Percentiles rank a stretch among this genome's conserved stretches.
Conservation (phyloP, 495 filamentous ascomycete species). For the Aspergillus haitiensis region DNA sequence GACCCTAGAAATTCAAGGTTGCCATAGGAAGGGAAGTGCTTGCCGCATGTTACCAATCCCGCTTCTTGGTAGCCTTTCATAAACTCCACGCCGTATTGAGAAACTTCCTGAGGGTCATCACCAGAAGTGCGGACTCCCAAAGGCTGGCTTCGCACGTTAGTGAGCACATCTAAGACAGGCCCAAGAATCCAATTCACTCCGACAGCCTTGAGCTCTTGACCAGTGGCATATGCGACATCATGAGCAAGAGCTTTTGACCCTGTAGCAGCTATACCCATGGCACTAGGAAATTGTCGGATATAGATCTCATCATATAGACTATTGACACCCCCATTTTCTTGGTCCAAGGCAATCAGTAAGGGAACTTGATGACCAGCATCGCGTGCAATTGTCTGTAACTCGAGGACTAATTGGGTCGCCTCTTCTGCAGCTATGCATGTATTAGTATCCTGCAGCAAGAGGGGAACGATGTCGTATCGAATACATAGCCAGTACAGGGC, state of each 20-base stretch:
- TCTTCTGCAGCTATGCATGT: slow-evolving; percentile 69
- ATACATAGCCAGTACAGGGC: neutral
- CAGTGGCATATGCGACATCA: slow-evolving; percentile 81
- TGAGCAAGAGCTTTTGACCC: slow-evolving; percentile 75
- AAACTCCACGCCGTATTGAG: slow-evolving; percentile 79
- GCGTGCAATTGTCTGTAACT: slow-evolving; percentile 83
- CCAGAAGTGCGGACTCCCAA: slow-evolving; percentile 79
- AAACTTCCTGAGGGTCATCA: slow-evolving; percentile 88
- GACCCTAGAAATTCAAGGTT: slow-evolving; percentile 90
- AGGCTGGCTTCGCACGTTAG: slow-evolving; percentile 83
- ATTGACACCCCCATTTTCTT: slow-evolving; percentile 95
- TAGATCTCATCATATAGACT: slow-evolving; percentile 89
- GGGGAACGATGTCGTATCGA: neutral
- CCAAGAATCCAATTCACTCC: slow-evolving; percentile 91
- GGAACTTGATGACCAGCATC: slow-evolving; percentile 84
- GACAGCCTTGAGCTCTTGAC: slow-evolving; percentile 79
- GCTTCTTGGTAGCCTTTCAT: slow-evolving; percentile 89
- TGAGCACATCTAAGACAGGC: slow-evolving; percentile 85
- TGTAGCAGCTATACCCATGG: slow-evolving; percentile 87
- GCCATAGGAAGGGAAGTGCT: slow-evolving; percentile 91
- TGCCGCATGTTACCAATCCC: slow-evolving; percentile 80
- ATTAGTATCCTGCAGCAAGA: slow-evolving; percentile 23
- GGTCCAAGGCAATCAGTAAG: slow-evolving; percentile 80
- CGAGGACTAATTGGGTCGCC: slow-evolving; percentile 75
- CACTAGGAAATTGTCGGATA: slow-evolving; percentile 86